Evolutionary conservation across 768 basidiomycete genomes (phyloP), one percentile per base, ranked within the genome.

Genomic region (Dictyophora rubrovolvata): DNA sequence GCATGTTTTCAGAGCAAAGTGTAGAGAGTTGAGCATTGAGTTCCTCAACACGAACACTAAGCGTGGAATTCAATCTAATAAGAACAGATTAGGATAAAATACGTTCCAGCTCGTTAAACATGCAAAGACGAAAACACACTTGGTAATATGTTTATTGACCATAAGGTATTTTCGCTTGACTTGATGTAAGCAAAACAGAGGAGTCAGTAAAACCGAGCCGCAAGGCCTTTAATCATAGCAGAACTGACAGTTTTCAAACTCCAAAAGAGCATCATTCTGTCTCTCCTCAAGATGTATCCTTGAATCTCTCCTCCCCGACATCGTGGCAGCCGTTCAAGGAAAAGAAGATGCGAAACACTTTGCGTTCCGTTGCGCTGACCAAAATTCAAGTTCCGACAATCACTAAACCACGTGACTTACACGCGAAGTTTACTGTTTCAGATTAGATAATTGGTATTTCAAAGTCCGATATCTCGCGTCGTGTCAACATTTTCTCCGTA

Each of bases 161-260:
- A 90, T 84, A 20, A 92, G 77, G 66, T 90, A 91, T 74, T 89
- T 91, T 83, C 89, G 89, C 84, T 91, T 91, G 77, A 91, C 89
- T 92, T 68, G 18, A 37, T 16, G 1, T 10, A 35, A 21, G 34
- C 7, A 17, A 28, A 35, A n/a, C n/a, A n/a, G n/a, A 34, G 16
- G 17, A 17, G 22, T 42, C 49, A 16, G 28, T 28, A 34, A 18
- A 57, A 37, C 10, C 16, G 12, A 33, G 37, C 8, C 14, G 6
- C 23, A 47, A 33, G n/a, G 20, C 8, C 22, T 21, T 12, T 7
- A 21, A 16, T 42, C 42, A 47, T 20, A 63, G 51, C 60, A 54
- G 53, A 46, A 79, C 88, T 66, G 71, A 92, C 89, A 89, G 67
- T 80, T 86, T 73, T 92, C 89, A 65, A 89, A 90, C 67, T 92